phyloP scores from a whole-genome alignment of 1,284 basidiomycete species.

The Sporisorium scitamineum region DNA sequence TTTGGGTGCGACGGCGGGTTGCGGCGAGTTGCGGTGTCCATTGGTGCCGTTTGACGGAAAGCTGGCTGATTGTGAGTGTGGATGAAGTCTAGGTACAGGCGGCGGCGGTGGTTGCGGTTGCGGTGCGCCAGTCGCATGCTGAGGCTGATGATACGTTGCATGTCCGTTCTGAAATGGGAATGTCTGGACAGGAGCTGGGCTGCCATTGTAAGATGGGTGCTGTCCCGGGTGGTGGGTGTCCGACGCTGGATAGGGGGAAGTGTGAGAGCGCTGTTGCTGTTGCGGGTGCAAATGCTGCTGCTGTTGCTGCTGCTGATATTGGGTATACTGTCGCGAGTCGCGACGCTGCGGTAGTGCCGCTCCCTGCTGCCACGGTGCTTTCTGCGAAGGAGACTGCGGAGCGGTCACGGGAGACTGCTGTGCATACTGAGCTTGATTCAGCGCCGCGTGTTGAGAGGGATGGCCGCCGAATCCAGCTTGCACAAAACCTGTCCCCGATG shows the following conservation, averaged over 20 bases:
- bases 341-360: slow-evolving; percentile 2
- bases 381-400: slow-evolving; percentile 6
- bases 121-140: neutral
- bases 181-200: neutral
- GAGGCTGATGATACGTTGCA: neutral
- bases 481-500: slow-evolving; percentile 6
- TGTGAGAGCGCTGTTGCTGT: slow-evolving; percentile 24
- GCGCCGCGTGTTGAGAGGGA: slow-evolving; percentile 2
- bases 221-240: slow-evolving; percentile 8
- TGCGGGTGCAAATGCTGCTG: slow-evolving; percentile 16
- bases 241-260: slow-evolving; percentile 17
- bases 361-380: slow-evolving; percentile 17
- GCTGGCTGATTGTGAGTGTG: neutral
- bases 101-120: neutral
- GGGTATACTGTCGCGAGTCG: slow-evolving; percentile 14
- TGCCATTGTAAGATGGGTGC: slow-evolving; percentile 3
- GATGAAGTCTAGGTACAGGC: slow-evolving; percentile 17
- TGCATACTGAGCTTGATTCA: slow-evolving; percentile 11
- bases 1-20: slow-evolving; percentile 18
- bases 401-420: slow-evolving; percentile 6
- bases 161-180: slow-evolving; percentile 1
- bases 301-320: slow-evolving; percentile 18
- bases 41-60: neutral
- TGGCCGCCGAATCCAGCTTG: slow-evolving; percentile 4
- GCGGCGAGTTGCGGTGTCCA: slow-evolving; percentile 8